phyloP scores from a whole-genome alignment of 2,329 filamentous ascomycete species.

The Ilyonectria destructans region DNA sequence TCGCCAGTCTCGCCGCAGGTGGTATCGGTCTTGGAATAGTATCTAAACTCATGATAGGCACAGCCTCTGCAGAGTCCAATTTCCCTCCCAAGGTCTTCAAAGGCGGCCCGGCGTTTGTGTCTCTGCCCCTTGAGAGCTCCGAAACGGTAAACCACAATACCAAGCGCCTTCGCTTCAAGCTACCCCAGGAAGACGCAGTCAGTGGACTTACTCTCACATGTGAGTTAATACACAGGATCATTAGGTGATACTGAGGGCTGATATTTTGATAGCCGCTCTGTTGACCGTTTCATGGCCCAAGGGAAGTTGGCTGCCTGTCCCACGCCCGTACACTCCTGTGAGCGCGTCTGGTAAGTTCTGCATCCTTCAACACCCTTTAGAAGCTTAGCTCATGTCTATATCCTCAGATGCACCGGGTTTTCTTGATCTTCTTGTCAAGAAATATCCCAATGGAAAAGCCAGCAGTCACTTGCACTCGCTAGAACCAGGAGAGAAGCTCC shows the following conservation, averaged over 20 bases:
- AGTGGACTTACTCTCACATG: slow-evolving; percentile 68
- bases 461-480: slow-evolving; percentile 79
- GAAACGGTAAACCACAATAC: slow-evolving; percentile 73
- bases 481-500: slow-evolving; percentile 73
- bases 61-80: slow-evolving; percentile 41
- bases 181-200: slow-evolving; percentile 63
- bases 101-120: slow-evolving; percentile 60
- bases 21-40: slow-evolving; percentile 38
- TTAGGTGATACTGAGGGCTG: background rate
- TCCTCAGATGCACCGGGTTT: slow-evolving; percentile 67
- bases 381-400: slow-evolving; percentile 40
- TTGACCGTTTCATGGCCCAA: slow-evolving; percentile 74
- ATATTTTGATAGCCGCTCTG: slow-evolving; percentile 62
- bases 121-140: slow-evolving; percentile 66
- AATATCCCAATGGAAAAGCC: slow-evolving; percentile 77
- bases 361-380: background rate
- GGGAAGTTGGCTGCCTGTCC: slow-evolving; percentile 71
- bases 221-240: slow-evolving; percentile 47
- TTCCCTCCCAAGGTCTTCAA: slow-evolving; percentile 51
- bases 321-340: slow-evolving; percentile 79
- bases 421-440: slow-evolving; percentile 78
- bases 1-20: slow-evolving; percentile 43
- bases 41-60: slow-evolving; percentile 42
- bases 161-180: slow-evolving; percentile 70
- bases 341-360: slow-evolving; percentile 62